Evolutionary conservation across 768 basidiomycete genomes (phyloP).

Genomic region (Hygrocybe punicea): DNA sequence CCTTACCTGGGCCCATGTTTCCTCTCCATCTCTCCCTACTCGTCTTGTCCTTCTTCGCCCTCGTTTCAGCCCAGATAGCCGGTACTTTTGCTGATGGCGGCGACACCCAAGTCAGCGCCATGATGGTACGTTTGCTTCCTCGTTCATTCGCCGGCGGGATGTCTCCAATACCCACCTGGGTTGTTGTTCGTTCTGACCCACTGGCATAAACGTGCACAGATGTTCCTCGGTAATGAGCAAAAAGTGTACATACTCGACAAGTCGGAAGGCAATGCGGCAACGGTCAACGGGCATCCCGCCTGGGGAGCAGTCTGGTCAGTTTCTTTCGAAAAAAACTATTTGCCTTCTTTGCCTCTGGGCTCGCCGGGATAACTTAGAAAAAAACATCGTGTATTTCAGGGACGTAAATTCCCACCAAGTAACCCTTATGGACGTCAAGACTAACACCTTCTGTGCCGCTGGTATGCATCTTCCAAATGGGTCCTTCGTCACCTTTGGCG

Average conservation of each 20-base stretch:
- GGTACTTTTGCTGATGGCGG: slow-evolving; percentile 39
- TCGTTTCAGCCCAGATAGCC: slow-evolving; percentile 10
- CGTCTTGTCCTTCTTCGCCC: background rate
- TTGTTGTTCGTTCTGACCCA: background rate
- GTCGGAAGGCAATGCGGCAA: slow-evolving; percentile 60
- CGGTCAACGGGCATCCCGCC: slow-evolving; percentile 57
- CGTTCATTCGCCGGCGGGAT: no score
- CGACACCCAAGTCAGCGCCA: slow-evolving; percentile 35
- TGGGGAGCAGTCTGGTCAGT: slow-evolving; percentile 45
- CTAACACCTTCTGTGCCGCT: slow-evolving; percentile 81
- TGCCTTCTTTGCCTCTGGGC: background rate
- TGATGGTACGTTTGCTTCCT: slow-evolving; percentile 33
- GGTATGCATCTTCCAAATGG: slow-evolving; percentile 82
- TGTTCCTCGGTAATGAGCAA: slow-evolving; percentile 64
- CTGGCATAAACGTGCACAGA: no score
- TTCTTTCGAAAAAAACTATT: background rate
- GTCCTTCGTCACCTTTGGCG: slow-evolving; percentile 71
- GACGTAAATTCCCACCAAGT: slow-evolving; percentile 59
- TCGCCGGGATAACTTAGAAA: background rate
- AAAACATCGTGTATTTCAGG: slow-evolving; percentile 32
- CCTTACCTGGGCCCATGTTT: no score
- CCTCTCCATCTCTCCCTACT: background rate
- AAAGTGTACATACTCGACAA: slow-evolving; percentile 82
- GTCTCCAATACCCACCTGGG: no score
- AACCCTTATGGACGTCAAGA: slow-evolving; percentile 64